Evolutionary conservation across 768 basidiomycete species (phyloP).

Genomic region (Mycena alexandri): DNA sequence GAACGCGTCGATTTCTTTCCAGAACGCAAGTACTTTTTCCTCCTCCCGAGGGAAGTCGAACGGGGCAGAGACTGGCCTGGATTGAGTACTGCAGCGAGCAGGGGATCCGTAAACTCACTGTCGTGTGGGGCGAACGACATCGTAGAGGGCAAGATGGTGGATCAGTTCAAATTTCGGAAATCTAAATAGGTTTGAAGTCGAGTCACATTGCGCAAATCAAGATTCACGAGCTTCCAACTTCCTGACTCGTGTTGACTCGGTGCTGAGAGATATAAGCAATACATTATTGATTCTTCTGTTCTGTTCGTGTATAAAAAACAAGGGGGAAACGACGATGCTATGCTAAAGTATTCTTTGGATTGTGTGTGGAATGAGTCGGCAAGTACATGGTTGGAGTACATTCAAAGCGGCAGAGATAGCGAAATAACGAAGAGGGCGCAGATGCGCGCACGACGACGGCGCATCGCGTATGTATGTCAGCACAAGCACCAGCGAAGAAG

Average conservation of each 20-base stretch:
- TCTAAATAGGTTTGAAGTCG: slow-evolving; percentile 23
- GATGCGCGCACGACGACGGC: neutral
- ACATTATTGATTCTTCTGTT: slow-evolving; percentile 28
- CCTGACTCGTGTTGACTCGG: neutral
- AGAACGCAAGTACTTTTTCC: slow-evolving; percentile 89
- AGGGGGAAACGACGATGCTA: slow-evolving; percentile 19
- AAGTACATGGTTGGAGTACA: slow-evolving; percentile 33
- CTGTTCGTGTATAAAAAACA: slow-evolving; percentile 31
- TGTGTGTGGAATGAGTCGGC: slow-evolving; percentile 7
- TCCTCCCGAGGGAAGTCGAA: slow-evolving; percentile 93
- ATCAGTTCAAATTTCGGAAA: slow-evolving; percentile 8
- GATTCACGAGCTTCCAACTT: neutral
- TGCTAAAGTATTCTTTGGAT: slow-evolving; percentile 32
- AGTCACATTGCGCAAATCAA: slow-evolving; percentile 16
- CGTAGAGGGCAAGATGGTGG: slow-evolving; percentile 27
- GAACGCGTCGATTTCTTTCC: slow-evolving; percentile 98
- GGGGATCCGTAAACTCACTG: slow-evolving; percentile 59
- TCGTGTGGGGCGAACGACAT: slow-evolving; percentile 83
- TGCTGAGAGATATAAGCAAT: slow-evolving; percentile 3
- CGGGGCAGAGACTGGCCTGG: slow-evolving; percentile 69
- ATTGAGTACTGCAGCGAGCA: slow-evolving; percentile 32
- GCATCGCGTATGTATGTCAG: neutral
- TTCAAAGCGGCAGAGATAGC: slow-evolving; percentile 33
- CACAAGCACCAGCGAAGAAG: neutral
- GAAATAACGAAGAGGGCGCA: slow-evolving; percentile 22